Percentiles rank a stretch among this genome's conserved stretches.
phyloP scores from a whole-genome alignment of 2,329 filamentous ascomycete genomes.

The Verruconis gallopava region DNA sequence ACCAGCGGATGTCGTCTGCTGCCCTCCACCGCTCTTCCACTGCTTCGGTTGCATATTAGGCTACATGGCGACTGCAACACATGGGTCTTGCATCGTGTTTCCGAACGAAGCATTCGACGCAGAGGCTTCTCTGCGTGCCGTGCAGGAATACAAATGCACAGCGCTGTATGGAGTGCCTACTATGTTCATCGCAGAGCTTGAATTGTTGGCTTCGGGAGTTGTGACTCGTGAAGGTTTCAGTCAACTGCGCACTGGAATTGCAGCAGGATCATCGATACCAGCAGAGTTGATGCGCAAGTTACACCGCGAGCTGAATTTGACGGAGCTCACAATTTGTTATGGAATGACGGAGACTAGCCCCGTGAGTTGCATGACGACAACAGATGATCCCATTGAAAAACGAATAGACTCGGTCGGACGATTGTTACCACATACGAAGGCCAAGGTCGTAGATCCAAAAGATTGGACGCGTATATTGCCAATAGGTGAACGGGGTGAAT shows the following conservation, averaged over 20 bases:
- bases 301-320: constrained; percentile 60
- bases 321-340: constrained; percentile 83
- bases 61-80: constrained; percentile 90
- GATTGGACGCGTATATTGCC: constrained; percentile 49
- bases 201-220: constrained; percentile 49
- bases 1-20: constrained; percentile 54
- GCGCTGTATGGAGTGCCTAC: constrained; percentile 82
- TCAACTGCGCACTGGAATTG: constrained; percentile 75
- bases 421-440: constrained; percentile 69
- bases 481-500: constrained; percentile 58
- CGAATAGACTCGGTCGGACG: constrained; percentile 64
- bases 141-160: constrained; percentile 50
- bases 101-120: constrained; percentile 81
- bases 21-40: constrained; percentile 45
- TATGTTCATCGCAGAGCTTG: constrained; percentile 85
- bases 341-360: constrained; percentile 88
- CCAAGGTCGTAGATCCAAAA: constrained; percentile 60
- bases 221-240: constrained; percentile 40
- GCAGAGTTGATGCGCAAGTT: constrained; percentile 66
- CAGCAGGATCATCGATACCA: constrained; percentile 75
- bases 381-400: constrained; percentile 58
- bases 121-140: constrained; percentile 50
- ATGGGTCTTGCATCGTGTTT: constrained; percentile 70
- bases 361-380: constrained; percentile 66
- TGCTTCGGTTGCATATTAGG: constrained; percentile 88